These are phyloP conservation scores for Xylaria castorea DNA, from an alignment of 495 filamentous ascomycete genomes.

Conservation along the genomic window DNA sequence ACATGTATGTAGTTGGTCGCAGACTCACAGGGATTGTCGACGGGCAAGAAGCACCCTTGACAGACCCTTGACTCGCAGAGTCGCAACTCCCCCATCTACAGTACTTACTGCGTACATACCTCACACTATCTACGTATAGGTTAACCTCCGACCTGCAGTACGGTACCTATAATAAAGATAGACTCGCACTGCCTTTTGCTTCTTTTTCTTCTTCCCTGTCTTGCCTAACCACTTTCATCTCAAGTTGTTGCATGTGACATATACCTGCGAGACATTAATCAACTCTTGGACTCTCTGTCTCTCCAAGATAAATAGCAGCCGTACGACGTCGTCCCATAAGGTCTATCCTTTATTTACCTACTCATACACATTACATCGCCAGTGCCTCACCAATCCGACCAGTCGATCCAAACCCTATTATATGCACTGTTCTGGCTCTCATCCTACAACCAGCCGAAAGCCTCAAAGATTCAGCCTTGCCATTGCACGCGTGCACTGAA, in stretches of 20 bases:
- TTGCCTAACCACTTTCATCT: constrained; percentile 24
- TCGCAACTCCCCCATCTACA: constrained; percentile 1
- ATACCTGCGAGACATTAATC: constrained; percentile 12
- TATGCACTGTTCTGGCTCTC: neutral
- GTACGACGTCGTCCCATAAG: constrained; percentile 28
- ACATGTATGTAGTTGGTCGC: neutral
- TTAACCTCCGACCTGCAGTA: neutral
- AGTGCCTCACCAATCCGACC: neutral
- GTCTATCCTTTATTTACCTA: neutral
- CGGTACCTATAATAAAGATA: constrained; percentile 22
- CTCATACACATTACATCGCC: neutral
- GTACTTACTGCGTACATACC: too few species aligned
- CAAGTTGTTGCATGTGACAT: constrained; percentile 17
- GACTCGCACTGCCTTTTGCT: constrained; percentile 14
- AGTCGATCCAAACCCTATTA: neutral
- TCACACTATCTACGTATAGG: neutral
- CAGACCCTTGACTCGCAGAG: neutral
- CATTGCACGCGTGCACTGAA: neutral
- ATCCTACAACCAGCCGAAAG: neutral
- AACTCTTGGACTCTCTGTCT: constrained; percentile 2
- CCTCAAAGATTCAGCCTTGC: neutral
- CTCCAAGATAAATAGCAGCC: constrained; percentile 26
- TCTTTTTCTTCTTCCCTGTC: constrained; percentile 22
- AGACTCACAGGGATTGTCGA: constrained; percentile 11
- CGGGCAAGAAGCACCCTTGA: constrained; percentile 20